phyloP scores from a whole-genome alignment of 2,329 filamentous ascomycete species.

The Penicillium sp. region DNA sequence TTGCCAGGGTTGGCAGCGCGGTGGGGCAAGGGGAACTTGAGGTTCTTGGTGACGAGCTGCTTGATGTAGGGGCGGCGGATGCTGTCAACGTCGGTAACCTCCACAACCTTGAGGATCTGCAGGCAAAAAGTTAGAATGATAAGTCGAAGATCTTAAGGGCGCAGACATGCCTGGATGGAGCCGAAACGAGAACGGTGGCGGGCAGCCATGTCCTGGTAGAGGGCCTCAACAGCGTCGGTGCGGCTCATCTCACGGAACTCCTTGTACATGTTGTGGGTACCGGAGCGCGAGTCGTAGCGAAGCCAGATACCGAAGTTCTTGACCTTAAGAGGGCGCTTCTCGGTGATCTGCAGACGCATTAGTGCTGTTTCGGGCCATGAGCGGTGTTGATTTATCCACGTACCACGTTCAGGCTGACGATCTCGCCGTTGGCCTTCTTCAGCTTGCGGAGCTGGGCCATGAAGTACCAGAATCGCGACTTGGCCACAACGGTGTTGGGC shows the following conservation, averaged over 20 bases:
- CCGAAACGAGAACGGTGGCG: constrained; percentile 97
- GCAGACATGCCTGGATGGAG: constrained; percentile 83
- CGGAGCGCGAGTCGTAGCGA: constrained; percentile 98
- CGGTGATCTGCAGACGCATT: constrained; percentile 63
- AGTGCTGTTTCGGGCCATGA: constrained; percentile 9
- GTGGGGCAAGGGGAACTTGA: constrained; percentile 98
- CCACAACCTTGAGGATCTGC: constrained; percentile 96
- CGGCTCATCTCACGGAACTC: constrained; percentile 99
- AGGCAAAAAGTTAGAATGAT: constrained; percentile 15
- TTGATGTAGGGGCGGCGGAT: constrained; percentile 99
- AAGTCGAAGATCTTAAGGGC: neutral
- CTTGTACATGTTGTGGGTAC: constrained; percentile 99
- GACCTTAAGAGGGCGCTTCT: constrained; percentile 99
- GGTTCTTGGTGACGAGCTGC: constrained; percentile 90
- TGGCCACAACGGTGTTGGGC: constrained; percentile 94
- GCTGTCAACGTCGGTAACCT: constrained; percentile 89
- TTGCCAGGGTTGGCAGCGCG: constrained; percentile 79
- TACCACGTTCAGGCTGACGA: constrained; percentile 94
- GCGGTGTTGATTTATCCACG: constrained; percentile 36
- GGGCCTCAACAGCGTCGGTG: constrained; percentile 87
- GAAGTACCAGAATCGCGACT: constrained; percentile 99
- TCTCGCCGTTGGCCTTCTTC: constrained; percentile 99
- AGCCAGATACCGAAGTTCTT: constrained; percentile 99
- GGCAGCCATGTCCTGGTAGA: constrained; percentile 99
- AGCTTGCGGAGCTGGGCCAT: constrained; percentile 98